A percentile compares a stretch with the other conserved stretches of the same genome.
These are phyloP conservation scores for Gamsiella multidivaricata DNA, from an alignment of 192 early-diverging fungal species.

Conservation along the genomic window DNA sequence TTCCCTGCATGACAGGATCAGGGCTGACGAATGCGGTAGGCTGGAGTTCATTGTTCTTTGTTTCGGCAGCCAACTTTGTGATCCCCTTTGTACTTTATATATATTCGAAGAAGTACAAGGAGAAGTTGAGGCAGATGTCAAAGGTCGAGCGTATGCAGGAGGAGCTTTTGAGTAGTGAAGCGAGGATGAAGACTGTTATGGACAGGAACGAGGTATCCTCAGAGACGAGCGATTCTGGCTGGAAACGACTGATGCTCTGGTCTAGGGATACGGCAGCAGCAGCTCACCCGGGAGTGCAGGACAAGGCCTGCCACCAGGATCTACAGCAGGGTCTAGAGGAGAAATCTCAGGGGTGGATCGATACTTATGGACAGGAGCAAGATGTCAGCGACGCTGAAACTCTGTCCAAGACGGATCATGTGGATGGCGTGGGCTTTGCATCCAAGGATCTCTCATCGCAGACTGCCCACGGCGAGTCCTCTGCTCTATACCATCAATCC, in stretches of 20 bases:
- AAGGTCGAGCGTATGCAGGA: neutral
- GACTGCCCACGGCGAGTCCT: no score
- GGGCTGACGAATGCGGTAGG: conserved; percentile 60
- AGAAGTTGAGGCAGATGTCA: conserved; percentile 25
- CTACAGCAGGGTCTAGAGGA: no score
- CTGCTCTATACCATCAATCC: no score
- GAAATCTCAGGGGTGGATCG: neutral
- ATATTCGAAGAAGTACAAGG: conserved; percentile 56
- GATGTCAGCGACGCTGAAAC: neutral
- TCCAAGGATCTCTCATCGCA: no score
- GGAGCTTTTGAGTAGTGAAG: neutral
- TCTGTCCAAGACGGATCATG: no score
- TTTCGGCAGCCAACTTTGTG: conserved; percentile 73
- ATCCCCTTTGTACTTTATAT: conserved; percentile 74
- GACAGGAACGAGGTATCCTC: no score
- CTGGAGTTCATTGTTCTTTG: conserved; percentile 74
- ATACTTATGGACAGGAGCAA: neutral
- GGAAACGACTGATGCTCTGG: neutral
- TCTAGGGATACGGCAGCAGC: neutral
- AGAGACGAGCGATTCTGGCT: no score
- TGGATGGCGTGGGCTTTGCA: neutral
- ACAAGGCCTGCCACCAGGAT: neutral
- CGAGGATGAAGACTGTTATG: no score
- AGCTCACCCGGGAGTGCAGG: conserved; percentile 2
- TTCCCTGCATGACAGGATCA: conserved; percentile 47